Conservation (phyloP, 306 rosid genomes). For the Rosa multiflora region DNA sequence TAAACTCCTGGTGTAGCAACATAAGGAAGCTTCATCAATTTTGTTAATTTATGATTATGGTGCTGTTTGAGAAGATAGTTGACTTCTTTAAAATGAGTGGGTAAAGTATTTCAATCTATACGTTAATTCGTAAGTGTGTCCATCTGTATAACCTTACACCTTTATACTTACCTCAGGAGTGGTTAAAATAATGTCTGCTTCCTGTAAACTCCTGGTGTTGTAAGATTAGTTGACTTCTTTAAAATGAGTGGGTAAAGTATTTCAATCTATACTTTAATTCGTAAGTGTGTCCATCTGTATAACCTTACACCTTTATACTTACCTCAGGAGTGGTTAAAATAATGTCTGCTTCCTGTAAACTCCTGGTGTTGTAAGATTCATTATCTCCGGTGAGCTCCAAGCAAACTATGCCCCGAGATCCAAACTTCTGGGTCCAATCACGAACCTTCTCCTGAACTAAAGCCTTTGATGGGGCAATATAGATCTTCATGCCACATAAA, state of each 20-base stretch:
- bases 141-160: neutral
- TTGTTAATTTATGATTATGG: neutral
- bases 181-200: conserved; percentile 86
- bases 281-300: neutral
- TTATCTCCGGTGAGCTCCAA: conserved; percentile 93
- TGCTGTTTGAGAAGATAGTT: neutral
- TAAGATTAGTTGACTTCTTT: conserved; percentile 50
- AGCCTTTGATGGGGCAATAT: conserved; percentile 94
- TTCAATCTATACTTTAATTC: neutral
- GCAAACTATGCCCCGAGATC: conserved; percentile 70
- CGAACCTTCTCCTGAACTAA: conserved; percentile 95
- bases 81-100: neutral
- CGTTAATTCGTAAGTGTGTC: neutral
- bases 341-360: conserved; percentile 84
- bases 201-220: conserved; percentile 66
- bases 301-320: conserved; percentile 20
- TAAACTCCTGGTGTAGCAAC: conserved; percentile 45
- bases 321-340: conserved; percentile 97
- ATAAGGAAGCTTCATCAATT: neutral
- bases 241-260: neutral
- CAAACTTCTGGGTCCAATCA: conserved; percentile 85
- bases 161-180: conserved; percentile 82
- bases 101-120: neutral
- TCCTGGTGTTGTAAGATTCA: conserved; percentile 67
- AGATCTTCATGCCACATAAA: conserved; percentile 58